These are phyloP conservation scores for Artemisia annua DNA, from an alignment of 129 eudicot species.

Conservation along the genomic window DNA sequence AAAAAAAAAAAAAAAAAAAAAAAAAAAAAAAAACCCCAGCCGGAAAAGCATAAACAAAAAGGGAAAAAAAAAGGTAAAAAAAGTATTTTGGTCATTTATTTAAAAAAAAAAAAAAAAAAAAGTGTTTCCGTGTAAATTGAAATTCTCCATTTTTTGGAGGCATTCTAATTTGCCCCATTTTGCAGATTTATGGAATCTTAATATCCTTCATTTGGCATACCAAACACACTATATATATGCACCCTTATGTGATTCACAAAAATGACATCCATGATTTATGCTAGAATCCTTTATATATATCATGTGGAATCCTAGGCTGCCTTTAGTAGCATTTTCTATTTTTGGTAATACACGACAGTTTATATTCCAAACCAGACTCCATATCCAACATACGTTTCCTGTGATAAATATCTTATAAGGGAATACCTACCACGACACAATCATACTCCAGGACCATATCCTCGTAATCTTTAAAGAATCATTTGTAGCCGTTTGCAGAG, in stretches of 20 bases:
- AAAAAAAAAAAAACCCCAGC: no score
- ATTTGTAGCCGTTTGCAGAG: slow-evolving; percentile 33
- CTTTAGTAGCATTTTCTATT: neutral
- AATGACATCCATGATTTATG: neutral
- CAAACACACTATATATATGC: no score
- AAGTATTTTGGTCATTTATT: no score
- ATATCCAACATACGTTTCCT: slow-evolving; percentile 8
- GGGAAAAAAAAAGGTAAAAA: no score
- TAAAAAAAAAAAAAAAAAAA: no score
- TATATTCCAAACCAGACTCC: slow-evolving; percentile 13
- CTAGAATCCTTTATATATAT: neutral
- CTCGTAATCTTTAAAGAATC: slow-evolving; percentile 30
- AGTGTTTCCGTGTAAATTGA: no score
- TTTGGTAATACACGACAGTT: neutral
- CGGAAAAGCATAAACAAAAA: no score
- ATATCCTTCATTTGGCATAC: no score
- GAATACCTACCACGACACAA: slow-evolving; percentile 17
- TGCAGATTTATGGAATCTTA: no score
- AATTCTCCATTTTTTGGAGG: no score
- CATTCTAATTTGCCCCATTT: no score
- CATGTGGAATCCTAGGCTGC: neutral
- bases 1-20: no score
- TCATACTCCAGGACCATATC: slow-evolving; percentile 27
- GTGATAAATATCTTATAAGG: slow-evolving; percentile 5
- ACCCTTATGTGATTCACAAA: slow-evolving; percentile 3